Conservation (phyloP, 2,329 filamentous ascomycete genomes). For the Trichoderma koningiopsis region DNA sequence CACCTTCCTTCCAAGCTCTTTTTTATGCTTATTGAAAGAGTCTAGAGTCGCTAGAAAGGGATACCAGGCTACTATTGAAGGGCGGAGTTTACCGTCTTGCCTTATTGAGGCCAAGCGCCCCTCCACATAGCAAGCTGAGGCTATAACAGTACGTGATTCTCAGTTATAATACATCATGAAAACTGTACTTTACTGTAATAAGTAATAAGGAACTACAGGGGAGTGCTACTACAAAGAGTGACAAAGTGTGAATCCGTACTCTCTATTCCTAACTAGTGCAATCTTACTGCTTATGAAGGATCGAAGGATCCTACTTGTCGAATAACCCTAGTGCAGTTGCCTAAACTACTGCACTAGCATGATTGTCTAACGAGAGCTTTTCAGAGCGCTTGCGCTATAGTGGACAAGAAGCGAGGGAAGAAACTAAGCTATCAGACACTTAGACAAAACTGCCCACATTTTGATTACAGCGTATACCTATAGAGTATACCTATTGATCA, state of each 20-base stretch:
- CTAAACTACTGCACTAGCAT: neutral
- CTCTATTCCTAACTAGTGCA: neutral
- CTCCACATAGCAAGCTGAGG: neutral
- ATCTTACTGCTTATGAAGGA: neutral
- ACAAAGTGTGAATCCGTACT: neutral
- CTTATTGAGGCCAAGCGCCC: neutral
- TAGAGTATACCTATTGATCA: too few species aligned
- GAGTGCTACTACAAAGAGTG: too few species aligned
- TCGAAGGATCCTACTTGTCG: neutral
- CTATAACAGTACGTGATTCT: neutral
- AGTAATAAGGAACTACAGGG: neutral
- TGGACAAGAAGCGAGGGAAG: neutral
- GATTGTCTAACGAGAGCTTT: too few species aligned
- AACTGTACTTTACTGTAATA: neutral
- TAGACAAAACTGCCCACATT: neutral
- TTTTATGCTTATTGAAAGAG: too few species aligned
- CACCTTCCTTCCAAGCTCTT: neutral
- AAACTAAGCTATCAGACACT: neutral
- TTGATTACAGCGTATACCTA: neutral
- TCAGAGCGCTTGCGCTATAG: neutral
- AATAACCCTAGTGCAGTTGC: neutral
- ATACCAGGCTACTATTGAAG: neutral
- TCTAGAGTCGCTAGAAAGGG: neutral
- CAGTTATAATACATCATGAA: neutral
- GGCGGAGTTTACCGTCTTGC: neutral